A percentile compares a stretch with the other conserved stretches of the same genome.
Conservation (phyloP, 2,329 filamentous ascomycete species). For the Sporothrix pallida region DNA sequence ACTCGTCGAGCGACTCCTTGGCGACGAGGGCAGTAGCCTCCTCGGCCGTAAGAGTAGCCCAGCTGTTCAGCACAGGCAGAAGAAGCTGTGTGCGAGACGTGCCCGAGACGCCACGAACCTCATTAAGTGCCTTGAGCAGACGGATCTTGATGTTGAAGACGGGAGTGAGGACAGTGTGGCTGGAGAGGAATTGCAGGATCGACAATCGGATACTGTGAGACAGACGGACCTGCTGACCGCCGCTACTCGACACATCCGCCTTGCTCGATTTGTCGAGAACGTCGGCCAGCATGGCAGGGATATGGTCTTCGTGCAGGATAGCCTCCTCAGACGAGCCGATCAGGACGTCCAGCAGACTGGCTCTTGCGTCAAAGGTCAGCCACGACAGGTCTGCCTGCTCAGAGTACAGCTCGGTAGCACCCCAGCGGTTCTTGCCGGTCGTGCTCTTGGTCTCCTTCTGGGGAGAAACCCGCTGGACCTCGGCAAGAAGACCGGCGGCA, state of each 20-base stretch:
- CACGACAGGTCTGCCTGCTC: conserved; percentile 58
- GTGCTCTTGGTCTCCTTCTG: conserved; percentile 38
- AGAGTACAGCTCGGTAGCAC: conserved; percentile 68
- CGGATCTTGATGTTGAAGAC: conserved; percentile 70
- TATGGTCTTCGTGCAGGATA: conserved; percentile 75
- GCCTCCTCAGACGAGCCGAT: conserved; percentile 77
- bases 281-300: conserved; percentile 67
- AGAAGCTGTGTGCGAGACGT: conserved; percentile 74
- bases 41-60: conserved; percentile 62
- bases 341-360: conserved; percentile 64
- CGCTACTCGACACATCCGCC: conserved; percentile 38
- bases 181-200: conserved; percentile 73
- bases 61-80: conserved; percentile 74
- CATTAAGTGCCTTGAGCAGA: conserved; percentile 74
- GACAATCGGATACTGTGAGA: conserved; percentile 67
- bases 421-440: conserved; percentile 55
- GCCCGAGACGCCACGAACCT: conserved; percentile 72
- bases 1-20: conserved; percentile 44
- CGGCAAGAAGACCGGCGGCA: conserved; percentile 69
- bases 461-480: conserved; percentile 58
- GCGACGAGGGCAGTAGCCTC: conserved; percentile 59
- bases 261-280: conserved; percentile 59
- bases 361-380: conserved; percentile 63
- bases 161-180: conserved; percentile 73
- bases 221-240: conserved; percentile 48